Base-by-base conservation (phyloP, 345 rosid genomes). In the Hibiscus syriacus region DNA sequence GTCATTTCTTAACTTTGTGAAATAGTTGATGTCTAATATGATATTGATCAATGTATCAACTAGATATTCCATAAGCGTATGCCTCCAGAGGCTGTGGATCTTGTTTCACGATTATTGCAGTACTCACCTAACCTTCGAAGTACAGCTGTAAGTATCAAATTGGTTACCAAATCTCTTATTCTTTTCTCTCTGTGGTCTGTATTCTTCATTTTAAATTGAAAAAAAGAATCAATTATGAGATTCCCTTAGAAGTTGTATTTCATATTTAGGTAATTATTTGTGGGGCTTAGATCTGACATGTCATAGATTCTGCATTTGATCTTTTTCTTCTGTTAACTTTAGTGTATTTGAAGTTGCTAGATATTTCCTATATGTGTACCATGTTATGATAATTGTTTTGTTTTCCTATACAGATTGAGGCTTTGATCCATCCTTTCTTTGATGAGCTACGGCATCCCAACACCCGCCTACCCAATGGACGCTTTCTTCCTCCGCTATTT, bases 11-110 rank as follows among this genome's bases (percentile, higher is more conserved):
- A 34, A 50, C 27, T 34, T 26, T 43, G 13, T 50, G 13, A 32
- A 45, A 36, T 7, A 32, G 29, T 62, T 19, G 52, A 5, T 16
- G 19, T 41, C 27, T 20, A 36, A 70, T 17, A 56, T 48, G 5
- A 34, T 48, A 29, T 32, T 36, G 22, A 59, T 66, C 19, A 46
- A 2, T 41, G 19, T 74, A 52, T 64, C 58, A 27, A 45, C 19
- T 80, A 93, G 99, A 84, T 93, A 78, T 93, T 93, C 76, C 87
- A 87, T 72, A 93, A 91, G 87, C 85, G 90, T 59, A 93, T 88
- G 96, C 98, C 98, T 58, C 90, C 90, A 3, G 98, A 93, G 79
- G 98, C 98, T 4, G 98, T 91, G 0, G 97, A 93, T 82, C 88
- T 93, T 0, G 96, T 91, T 79, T 93, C 97, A n/a, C 82, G 97